phyloP scores from a whole-genome alignment of 1,284 basidiomycete species.

The Ustilago cynodontis region DNA sequence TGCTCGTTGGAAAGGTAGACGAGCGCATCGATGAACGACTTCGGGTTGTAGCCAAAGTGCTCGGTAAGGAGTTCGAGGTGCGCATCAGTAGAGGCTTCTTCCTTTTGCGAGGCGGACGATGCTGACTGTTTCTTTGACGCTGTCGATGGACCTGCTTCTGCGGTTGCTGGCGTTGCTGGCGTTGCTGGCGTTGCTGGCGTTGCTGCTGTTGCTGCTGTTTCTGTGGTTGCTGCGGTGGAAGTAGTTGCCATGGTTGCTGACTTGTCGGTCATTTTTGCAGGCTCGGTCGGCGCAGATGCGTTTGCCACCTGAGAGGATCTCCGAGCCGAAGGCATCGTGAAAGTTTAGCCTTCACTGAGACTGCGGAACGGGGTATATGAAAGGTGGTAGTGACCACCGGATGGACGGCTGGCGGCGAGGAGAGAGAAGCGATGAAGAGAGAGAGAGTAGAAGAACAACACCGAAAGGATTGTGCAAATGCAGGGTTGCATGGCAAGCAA shows the following conservation, averaged over 20 bases:
- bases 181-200: background rate
- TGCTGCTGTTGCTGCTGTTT: conserved; percentile 1
- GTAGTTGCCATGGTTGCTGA: conserved; percentile 6
- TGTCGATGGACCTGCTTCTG: conserved; percentile 23
- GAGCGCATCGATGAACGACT: conserved; percentile 64
- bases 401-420: background rate
- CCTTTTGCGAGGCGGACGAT: conserved; percentile 12
- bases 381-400: background rate
- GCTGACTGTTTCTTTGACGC: conserved; percentile 2
- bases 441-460: conserved; percentile 7
- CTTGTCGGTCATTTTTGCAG: conserved; percentile 6
- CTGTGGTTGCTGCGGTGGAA: conserved; percentile 1
- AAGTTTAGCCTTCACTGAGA: conserved; percentile 1
- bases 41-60: conserved; percentile 67
- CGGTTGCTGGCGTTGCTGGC: conserved; percentile 7
- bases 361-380: background rate
- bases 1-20: conserved; percentile 67
- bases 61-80: conserved; percentile 66
- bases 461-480: background rate
- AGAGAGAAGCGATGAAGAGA: background rate
- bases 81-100: conserved; percentile 53
- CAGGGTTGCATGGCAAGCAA: background rate
- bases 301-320: conserved; percentile 26
- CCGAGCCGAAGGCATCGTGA: conserved; percentile 39
- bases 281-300: conserved; percentile 6